These are phyloP conservation scores for Leccinum obscurum DNA, from an alignment of 768 basidiomycete species.

Conservation along the genomic window DNA sequence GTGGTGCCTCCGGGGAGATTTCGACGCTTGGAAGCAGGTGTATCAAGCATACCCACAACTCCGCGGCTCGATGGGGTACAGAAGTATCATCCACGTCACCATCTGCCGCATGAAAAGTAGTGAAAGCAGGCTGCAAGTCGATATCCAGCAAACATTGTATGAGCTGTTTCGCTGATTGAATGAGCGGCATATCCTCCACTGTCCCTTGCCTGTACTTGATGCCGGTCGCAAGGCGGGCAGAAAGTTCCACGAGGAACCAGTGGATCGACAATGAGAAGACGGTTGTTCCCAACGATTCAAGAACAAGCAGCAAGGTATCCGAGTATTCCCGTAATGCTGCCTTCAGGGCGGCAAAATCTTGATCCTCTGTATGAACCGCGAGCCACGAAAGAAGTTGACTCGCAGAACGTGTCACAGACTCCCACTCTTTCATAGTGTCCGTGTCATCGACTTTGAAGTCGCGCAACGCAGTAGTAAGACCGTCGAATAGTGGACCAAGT, in stretches of 20 bases:
- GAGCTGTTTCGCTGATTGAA: slow-evolving; percentile 39
- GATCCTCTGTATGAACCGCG: slow-evolving; percentile 35
- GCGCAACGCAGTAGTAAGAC: slow-evolving; percentile 39
- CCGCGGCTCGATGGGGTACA: slow-evolving; percentile 47
- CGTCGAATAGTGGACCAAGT: slow-evolving; percentile 49
- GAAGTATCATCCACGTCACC: slow-evolving; percentile 34
- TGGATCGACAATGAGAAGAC: slow-evolving; percentile 43
- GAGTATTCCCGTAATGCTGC: slow-evolving; percentile 38
- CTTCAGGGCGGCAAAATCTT: slow-evolving; percentile 33
- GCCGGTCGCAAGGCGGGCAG: slow-evolving; percentile 38
- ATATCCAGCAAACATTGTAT: slow-evolving; percentile 52
- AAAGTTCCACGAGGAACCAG: slow-evolving; percentile 68
- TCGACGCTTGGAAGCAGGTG: slow-evolving; percentile 46
- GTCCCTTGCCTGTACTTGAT: slow-evolving; percentile 31
- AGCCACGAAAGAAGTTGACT: slow-evolving; percentile 51
- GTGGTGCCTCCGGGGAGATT: slow-evolving; percentile 15
- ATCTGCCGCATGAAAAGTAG: slow-evolving; percentile 20
- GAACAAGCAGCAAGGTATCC: slow-evolving; percentile 36
- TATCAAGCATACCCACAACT: slow-evolving; percentile 75
- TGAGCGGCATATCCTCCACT: slow-evolving; percentile 21
- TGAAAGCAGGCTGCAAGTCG: slow-evolving; percentile 43
- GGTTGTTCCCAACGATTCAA: slow-evolving; percentile 38
- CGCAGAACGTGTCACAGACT: slow-evolving; percentile 38
- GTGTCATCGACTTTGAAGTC: slow-evolving; percentile 32
- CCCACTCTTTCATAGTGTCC: slow-evolving; percentile 39